A percentile compares a stretch with the other conserved stretches of the same genome.
These are phyloP conservation scores for Larix sibirica DNA, from an alignment of 83 land plant species.

Conservation along the genomic window DNA sequence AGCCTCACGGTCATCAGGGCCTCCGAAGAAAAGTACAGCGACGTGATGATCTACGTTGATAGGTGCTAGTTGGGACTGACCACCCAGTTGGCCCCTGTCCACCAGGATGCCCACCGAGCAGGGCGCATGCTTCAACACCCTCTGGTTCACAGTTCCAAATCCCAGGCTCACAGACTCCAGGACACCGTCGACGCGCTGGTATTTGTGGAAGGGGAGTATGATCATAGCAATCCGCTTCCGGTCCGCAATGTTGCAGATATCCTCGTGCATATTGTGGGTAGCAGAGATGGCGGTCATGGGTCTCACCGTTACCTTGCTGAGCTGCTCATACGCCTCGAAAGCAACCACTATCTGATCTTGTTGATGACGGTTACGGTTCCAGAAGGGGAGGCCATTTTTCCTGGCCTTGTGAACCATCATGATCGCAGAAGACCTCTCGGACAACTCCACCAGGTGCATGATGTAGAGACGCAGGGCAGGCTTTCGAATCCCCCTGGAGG, in stretches of 20 bases:
- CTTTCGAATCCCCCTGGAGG: slow-evolving; percentile 36
- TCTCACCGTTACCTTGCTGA: slow-evolving; percentile 47
- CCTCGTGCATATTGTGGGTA: slow-evolving; percentile 65
- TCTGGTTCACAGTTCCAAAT: slow-evolving; percentile 23
- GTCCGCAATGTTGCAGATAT: slow-evolving; percentile 57
- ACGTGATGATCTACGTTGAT: slow-evolving; percentile 14
- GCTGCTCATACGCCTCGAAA: slow-evolving; percentile 57
- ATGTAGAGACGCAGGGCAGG: slow-evolving; percentile 52
- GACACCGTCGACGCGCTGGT: slow-evolving; percentile 27
- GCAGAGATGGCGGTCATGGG: slow-evolving; percentile 61
- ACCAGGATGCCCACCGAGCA: slow-evolving; percentile 33
- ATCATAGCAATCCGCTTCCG: slow-evolving; percentile 49
- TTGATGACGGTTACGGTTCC: slow-evolving; percentile 48
- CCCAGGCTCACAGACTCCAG: slow-evolving; percentile 23
- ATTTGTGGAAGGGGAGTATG: slow-evolving; percentile 64
- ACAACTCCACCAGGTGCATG: slow-evolving; percentile 78
- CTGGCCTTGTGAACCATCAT: slow-evolving; percentile 66
- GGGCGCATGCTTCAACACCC: slow-evolving; percentile 27
- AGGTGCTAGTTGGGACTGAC: slow-evolving; percentile 14
- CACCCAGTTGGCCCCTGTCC: slow-evolving; percentile 22
- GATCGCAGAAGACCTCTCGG: slow-evolving; percentile 72
- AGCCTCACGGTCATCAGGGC: slow-evolving; percentile 34
- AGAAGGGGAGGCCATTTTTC: slow-evolving; percentile 48
- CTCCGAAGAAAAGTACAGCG: slow-evolving; percentile 31
- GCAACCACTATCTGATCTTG: slow-evolving; percentile 56